Evolutionary conservation across 2,329 filamentous ascomycete species (phyloP).

Genomic region (Diaporthe ilicicola): DNA sequence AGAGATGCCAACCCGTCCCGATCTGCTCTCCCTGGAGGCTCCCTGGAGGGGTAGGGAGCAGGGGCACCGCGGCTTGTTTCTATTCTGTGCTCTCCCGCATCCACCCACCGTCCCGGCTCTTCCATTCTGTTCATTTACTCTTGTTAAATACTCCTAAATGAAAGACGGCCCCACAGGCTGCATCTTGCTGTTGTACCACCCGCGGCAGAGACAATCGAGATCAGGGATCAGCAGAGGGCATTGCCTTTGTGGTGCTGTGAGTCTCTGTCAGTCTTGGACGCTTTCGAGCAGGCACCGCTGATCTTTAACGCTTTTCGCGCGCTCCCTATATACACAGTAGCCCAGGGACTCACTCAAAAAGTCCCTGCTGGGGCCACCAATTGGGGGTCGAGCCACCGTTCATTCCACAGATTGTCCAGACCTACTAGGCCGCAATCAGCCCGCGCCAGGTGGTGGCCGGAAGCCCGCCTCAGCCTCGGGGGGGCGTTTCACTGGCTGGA

Average conservation of each 20-base stretch:
- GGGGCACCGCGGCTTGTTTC: slow-evolving; percentile 1
- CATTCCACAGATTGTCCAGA: neutral
- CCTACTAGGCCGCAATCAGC: slow-evolving; percentile 5
- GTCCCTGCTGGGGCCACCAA: neutral
- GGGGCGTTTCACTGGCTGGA: slow-evolving; percentile 29
- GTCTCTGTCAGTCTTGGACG: neutral
- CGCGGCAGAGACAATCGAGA: neutral
- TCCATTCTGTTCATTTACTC: neutral
- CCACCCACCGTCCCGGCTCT: neutral
- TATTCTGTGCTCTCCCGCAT: neutral
- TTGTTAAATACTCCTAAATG: neutral
- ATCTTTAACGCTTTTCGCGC: neutral
- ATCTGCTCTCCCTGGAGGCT: neutral
- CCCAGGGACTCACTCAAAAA: too few relatives aligned
- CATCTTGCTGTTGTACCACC: neutral
- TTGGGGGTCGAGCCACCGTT: neutral
- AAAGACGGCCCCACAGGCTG: slow-evolving; percentile 4
- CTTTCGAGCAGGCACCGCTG: neutral
- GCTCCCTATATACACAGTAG: neutral
- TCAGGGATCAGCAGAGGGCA: neutral
- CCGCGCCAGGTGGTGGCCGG: slow-evolving; percentile 24
- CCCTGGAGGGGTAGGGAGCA: neutral
- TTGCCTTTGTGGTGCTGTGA: neutral
- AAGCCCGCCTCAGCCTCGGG: slow-evolving; percentile 30
- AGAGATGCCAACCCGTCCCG: slow-evolving; percentile 13